A percentile compares a stretch with the other conserved stretches of the same genome.
Conservation (phyloP, 2,329 filamentous ascomycete species). For the Penicillium sp. region DNA sequence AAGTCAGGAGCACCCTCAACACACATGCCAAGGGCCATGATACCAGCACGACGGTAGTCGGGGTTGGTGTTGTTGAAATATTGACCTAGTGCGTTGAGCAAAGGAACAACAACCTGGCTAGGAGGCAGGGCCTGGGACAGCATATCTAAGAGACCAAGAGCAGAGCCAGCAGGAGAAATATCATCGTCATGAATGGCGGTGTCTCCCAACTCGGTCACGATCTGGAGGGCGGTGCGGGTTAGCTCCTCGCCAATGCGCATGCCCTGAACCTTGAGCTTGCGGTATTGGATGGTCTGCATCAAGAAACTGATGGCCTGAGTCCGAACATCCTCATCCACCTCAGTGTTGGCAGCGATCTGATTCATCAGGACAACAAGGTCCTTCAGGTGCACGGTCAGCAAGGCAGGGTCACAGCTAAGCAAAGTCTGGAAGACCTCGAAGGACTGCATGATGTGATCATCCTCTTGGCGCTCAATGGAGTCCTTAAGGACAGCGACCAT, state of each 20-base stretch:
- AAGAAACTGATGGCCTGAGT: conserved; percentile 90
- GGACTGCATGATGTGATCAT: conserved; percentile 81
- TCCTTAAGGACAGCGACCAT: conserved; percentile 90
- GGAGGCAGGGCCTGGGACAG: conserved; percentile 84
- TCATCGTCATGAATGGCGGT: conserved; percentile 69
- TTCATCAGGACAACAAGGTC: conserved; percentile 94
- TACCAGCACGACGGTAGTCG: conserved; percentile 81
- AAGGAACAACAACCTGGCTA: conserved; percentile 87
- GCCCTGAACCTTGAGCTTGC: conserved; percentile 91
- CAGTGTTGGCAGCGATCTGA: conserved; percentile 71
- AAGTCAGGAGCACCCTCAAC: conserved; percentile 97
- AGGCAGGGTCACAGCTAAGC: conserved; percentile 79
- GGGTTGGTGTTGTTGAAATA: conserved; percentile 73
- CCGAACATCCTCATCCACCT: conserved; percentile 77
- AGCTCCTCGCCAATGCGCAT: conserved; percentile 83
- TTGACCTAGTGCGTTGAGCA: conserved; percentile 78
- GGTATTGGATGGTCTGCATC: conserved; percentile 85
- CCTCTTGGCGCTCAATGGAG: conserved; percentile 72
- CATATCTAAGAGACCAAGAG: conserved; percentile 82
- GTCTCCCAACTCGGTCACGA: conserved; percentile 81
- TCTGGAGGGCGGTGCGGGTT: conserved; percentile 81
- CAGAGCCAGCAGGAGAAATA: conserved; percentile 76
- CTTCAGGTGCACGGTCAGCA: conserved; percentile 80
- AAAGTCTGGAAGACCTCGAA: conserved; percentile 98
- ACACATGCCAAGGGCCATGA: conserved; percentile 86